phyloP scores from a whole-genome alignment of 257 asterid genomes.

The Plantago major region DNA sequence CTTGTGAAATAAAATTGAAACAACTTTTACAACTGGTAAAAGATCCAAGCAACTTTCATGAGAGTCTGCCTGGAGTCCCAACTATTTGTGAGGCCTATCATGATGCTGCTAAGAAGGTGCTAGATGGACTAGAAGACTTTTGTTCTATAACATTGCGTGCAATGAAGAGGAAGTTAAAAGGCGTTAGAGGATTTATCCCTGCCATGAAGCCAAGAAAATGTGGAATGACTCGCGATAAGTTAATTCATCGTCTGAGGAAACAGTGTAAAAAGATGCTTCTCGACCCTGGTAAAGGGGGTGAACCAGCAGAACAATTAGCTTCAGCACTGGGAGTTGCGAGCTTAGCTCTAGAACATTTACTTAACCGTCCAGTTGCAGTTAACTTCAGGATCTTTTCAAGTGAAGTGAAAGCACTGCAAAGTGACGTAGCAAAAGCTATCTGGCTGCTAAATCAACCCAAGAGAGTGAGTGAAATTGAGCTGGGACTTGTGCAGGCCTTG shows the following conservation, averaged over 20 bases:
- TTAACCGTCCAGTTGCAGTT: conserved; percentile 26
- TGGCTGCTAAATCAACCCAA: conserved; percentile 27
- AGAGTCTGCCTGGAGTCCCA: conserved; percentile 19
- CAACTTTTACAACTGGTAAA: conserved; percentile 36
- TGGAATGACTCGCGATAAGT: conserved; percentile 19
- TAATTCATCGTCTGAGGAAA: conserved; percentile 31
- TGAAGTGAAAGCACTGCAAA: conserved; percentile 62
- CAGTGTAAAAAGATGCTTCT: conserved; percentile 43
- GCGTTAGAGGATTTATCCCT: conserved; percentile 42
- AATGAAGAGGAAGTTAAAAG: conserved; percentile 64
- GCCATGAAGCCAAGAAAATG: conserved; percentile 14
- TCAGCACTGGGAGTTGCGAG: conserved; percentile 71
- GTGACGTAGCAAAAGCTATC: conserved; percentile 61
- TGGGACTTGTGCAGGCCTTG: conserved; percentile 41
- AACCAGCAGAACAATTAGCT: conserved; percentile 44
- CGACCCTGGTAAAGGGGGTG: conserved; percentile 36
- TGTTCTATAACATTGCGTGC: conserved; percentile 36
- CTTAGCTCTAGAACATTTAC: conserved; percentile 48
- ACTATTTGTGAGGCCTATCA: conserved; percentile 34
- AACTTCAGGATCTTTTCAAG: conserved; percentile 56
- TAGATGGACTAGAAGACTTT: conserved; percentile 50
- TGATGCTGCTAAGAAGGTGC: conserved; percentile 48
- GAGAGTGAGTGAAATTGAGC: conserved; percentile 34
- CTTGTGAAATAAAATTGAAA: conserved; percentile 31
- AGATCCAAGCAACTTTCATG: conserved; percentile 35